Base-by-base conservation (phyloP, 148 eudicot species). In the Rhododendron ovatum region DNA sequence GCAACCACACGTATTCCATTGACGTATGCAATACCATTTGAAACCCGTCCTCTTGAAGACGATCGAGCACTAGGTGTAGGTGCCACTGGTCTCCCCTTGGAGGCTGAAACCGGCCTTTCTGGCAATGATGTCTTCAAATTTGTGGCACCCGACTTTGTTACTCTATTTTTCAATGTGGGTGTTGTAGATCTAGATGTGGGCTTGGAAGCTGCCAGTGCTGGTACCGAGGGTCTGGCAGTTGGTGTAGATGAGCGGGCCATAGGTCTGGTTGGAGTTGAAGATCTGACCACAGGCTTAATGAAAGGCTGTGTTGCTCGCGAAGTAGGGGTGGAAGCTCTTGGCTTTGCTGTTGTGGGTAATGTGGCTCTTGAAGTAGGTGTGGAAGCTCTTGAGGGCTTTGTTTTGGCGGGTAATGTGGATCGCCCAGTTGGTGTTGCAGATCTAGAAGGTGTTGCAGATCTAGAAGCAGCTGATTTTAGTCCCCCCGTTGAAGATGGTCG, bases 291-390 rank as follows among this genome's bases (percentile, higher is more conserved):
- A 83, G 85, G 57, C 79, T 89, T 89, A 30, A 26, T 55, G 43
- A 91, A 84, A 73, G 91, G 89, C 37, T 78, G 45, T 71, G 88
- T 51, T 39, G 87, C 73, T 65, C 89, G 85, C 57, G 84, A 85
- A 69, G 87, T 84, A 51, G 93, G 91, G 4, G 91, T 91, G 39
- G 91, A 85, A 78, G 87, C 51, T 82, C 86, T 88, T 13, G 89
- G 84, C 83, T 90, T 90, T 45, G 67, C 41, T 28, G 85, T 57
- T 18, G 92, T 63, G 45, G 90, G 86, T 28, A 81, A 50, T 50
- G 89, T 48, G 65, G 90, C 77, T 65, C 92, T 61, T 76, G 91
- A 87, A 81, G 88, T 90, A n/a, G 94, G 91, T 7, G 92, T 88
- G 7, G 90, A 87, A 3, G 93, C 26, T 59, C 89, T 86, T 12